Conservation (phyloP, 305 asterid species). For the Fraxinus nigra region DNA sequence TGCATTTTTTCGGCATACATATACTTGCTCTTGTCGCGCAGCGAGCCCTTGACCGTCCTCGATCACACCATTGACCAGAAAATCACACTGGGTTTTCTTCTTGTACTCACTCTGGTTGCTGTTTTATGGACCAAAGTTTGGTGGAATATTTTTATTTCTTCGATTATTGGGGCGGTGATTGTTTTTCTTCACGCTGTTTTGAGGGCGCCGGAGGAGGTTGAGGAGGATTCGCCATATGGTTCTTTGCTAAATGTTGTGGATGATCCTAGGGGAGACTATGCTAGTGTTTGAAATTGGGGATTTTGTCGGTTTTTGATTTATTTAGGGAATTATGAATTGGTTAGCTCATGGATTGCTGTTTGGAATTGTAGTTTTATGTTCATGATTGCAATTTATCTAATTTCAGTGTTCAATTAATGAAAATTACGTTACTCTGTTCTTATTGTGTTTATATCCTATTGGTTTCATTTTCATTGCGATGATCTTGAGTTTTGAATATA, state of each 20-base stretch:
- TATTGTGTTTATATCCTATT: not conserved
- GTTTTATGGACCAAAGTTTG: conserved; percentile 64
- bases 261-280: conserved; percentile 65
- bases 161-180: conserved; percentile 49
- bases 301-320: not conserved
- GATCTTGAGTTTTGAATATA: not conserved
- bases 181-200: conserved; percentile 57
- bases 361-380: not conserved
- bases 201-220: conserved; percentile 75
- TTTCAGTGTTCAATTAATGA: not conserved
- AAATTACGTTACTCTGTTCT: not conserved
- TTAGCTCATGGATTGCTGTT: not conserved
- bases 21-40: conserved; percentile 56
- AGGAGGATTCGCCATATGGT: conserved; percentile 80
- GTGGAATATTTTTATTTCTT: conserved; percentile 50
- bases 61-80: conserved; percentile 57
- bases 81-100: conserved; percentile 44
- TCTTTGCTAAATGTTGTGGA: conserved; percentile 68
- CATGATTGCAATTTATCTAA: not conserved
- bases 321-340: not conserved
- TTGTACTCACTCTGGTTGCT: conserved; percentile 46
- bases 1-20: conserved; percentile 59
- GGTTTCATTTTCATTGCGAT: not conserved
- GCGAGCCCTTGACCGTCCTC: conserved; percentile 54
- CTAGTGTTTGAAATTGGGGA: conserved; percentile 48